Base-by-base conservation (phyloP, 768 basidiomycete genomes). In the Tylopilus sp. region DNA sequence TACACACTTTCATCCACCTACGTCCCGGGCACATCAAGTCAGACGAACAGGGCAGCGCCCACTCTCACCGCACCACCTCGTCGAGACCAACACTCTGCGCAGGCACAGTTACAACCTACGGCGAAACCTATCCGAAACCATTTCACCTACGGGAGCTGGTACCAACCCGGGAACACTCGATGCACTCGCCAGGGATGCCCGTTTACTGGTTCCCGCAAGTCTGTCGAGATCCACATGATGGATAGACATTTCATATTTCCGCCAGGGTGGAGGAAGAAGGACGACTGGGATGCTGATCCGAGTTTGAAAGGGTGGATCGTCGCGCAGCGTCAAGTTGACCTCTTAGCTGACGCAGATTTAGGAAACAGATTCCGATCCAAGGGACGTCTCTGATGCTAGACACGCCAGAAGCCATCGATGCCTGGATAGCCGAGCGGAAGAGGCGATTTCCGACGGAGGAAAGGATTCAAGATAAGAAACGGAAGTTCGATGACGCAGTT, bases 341-440 rank as follows among this genome's bases (percentile, higher is more conserved):
- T 49, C 30, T 24, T 58, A 11, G 26, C 52, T 58, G 45, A 61
- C 36, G 45, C n/a, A 11, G 34, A 22, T 22, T 45, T 60, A 92
- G 88, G 52, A 90, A 90, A 68, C 76, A 78, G 2, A 70, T 91
- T 21, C 77, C 81, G 5, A 90, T 93, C 34, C 85, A 86, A 56
- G 94, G 94, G 6, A 96, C 93, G 3, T 84, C 74, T 29, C 67
- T 96, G 19, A 64, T 79, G 11, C 77, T 98, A 17, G 82, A 96
- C 61, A 85, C 89, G 1, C 90, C 87, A 9, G 93, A 93, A 62
- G 82, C 85, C 9, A 72, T 98, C 53, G 82, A 81, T 21, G 82
- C 80, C 29, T 98, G 96, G 96, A 81, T 96, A 44, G 84, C 81
- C 14, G 95, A 98, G 63, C 84, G 96, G 37, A 94, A 84, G 70